A percentile compares a stretch with the other conserved stretches of the same genome.
These are phyloP conservation scores for Cutaneotrichosporon sp. DNA, from an alignment of 1,284 basidiomycete species.

Conservation along the genomic window DNA sequence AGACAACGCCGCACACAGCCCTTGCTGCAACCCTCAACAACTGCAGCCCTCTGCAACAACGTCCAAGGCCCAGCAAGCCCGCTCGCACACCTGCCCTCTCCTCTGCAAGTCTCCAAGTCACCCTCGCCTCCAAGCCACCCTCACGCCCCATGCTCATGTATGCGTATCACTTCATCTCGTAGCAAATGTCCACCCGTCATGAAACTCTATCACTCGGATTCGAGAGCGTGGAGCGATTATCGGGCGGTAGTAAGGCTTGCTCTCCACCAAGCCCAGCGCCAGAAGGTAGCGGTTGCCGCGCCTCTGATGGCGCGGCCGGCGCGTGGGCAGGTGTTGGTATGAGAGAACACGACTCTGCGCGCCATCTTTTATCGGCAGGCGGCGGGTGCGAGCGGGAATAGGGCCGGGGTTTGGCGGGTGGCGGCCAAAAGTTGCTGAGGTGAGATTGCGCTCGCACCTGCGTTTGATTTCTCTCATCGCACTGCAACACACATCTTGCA, in stretches of 20 bases:
- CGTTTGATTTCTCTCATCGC: not conserved
- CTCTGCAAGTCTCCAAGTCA: no score
- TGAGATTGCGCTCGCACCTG: not conserved
- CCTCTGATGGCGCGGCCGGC: slow-evolving; percentile 5
- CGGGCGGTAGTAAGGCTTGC: slow-evolving; percentile 21
- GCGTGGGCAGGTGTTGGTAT: slow-evolving; percentile 13
- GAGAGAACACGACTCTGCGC: not conserved
- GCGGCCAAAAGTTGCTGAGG: not conserved
- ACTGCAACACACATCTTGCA: not conserved
- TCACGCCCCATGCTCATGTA: no score
- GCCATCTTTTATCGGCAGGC: not conserved
- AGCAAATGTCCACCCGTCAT: slow-evolving; percentile 29
- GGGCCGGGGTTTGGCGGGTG: not conserved
- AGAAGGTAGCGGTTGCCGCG: slow-evolving; percentile 6
- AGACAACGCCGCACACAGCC: no score
- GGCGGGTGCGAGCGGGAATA: not conserved
- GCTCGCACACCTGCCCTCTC: no score
- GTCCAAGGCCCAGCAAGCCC: no score
- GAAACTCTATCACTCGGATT: slow-evolving; percentile 23
- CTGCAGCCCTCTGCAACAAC: no score
- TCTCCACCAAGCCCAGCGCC: slow-evolving; percentile 21
- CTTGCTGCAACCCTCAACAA: no score
- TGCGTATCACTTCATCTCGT: no score
- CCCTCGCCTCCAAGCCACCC: not conserved
- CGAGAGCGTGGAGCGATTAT: slow-evolving; percentile 23